Evolutionary conservation across 2,329 filamentous ascomycete genomes (phyloP), one percentile per base, ranked within the genome.

Genomic region (Cordyceps cicadae): DNA sequence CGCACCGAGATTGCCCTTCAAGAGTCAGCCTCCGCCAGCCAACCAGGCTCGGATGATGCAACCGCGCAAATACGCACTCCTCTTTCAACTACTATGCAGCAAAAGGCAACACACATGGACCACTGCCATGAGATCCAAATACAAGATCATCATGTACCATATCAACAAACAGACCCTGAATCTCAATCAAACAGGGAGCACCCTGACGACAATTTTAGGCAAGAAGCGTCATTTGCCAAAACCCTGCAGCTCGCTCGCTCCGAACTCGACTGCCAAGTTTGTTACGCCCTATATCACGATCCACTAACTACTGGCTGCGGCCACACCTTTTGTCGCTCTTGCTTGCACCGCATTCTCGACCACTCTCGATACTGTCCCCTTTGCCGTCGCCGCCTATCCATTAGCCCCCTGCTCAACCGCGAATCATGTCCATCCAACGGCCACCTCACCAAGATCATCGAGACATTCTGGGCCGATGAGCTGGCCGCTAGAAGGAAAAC

Each of bases 241-340:
- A 70, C 94, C 15, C 84, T 85, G 66, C 81, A 87, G 29, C 76
- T 79, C 1, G 79, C 84, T 3, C 83, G 86, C 63, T 77, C 79
- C 17, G 91, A 96, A 70, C 77, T 95, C 68, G 91, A 96, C 68
- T 97, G 92, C 66, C 90, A 94, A 67, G 86, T 96, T 62, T 96
- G 92, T 74, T 95, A 93, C 71, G 83, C 86, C 46, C 73, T 95
- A 24, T 88, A 93, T 70, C 77, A 91, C 63, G 89, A 96, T 63
- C 91, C 92, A 0, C 77, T 92, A 56, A 96, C 92, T 0, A 95
- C 90, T 0, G 80, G 84, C 1, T 97, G 92, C 67, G 92, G 92
- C 1, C 92, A 97, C 71, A 96, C 91, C 0, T 93, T 94, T 68
- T 97, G 92, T 71, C 86, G 89, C 21, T 82, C 83, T 62, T 97